Percentiles rank a stretch among this genome's conserved stretches.
Evolutionary conservation across 2,329 filamentous ascomycete genomes (phyloP).

Genomic region (Fusarium domesticum): DNA sequence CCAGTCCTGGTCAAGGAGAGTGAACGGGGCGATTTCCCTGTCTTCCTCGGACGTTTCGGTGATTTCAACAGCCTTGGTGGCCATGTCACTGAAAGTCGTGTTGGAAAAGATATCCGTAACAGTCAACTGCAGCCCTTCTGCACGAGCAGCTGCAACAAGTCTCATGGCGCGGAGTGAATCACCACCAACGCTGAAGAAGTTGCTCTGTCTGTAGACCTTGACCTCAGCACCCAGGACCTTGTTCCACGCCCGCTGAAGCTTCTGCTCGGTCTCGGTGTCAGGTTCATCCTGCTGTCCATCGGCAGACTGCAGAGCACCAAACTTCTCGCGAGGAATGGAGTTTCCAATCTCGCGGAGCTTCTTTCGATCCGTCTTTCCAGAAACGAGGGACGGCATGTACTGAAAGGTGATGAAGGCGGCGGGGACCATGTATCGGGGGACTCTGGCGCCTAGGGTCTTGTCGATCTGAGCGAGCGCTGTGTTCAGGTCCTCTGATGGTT

Average conservation of each 20-base stretch:
- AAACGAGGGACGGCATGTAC: conserved; percentile 46
- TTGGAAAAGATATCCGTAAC: conserved; percentile 47
- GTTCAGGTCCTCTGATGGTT: conserved; percentile 34
- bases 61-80: conserved; percentile 27
- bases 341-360: conserved; percentile 44
- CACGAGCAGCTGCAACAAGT: conserved; percentile 44
- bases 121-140: conserved; percentile 38
- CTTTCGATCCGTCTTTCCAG: conserved; percentile 50
- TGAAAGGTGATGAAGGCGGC: conserved; percentile 45
- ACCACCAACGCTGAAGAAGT: conserved; percentile 49
- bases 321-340: conserved; percentile 40
- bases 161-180: conserved; percentile 54
- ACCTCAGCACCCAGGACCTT: conserved; percentile 36
- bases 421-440: conserved; percentile 48
- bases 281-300: conserved; percentile 33
- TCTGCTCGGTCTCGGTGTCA: conserved; percentile 38
- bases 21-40: conserved; percentile 37
- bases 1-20: conserved; percentile 39
- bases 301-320: conserved; percentile 30
- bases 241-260: conserved; percentile 38
- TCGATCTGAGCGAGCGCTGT: conserved; percentile 33
- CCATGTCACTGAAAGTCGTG: conserved; percentile 45
- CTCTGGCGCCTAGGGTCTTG: conserved; percentile 32
- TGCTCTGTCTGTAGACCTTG: conserved; percentile 38
- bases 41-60: conserved; percentile 25